These are phyloP conservation scores for Cryptosporidium parvum DNA, from an alignment of 169 alveolate species.

Conservation along the genomic window DNA sequence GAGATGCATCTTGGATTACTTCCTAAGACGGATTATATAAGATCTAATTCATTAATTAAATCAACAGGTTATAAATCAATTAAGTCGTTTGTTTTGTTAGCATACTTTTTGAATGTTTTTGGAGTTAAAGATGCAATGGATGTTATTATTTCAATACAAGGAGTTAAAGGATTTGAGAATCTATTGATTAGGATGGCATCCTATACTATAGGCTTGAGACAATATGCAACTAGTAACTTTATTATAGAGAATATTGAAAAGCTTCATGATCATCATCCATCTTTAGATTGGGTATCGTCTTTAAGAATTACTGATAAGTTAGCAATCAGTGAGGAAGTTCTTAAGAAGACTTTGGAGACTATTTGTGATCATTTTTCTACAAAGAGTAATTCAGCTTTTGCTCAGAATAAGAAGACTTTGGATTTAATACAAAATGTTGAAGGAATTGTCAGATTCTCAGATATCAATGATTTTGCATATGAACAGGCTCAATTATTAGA, in stretches of 20 bases:
- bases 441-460: conserved; percentile 19
- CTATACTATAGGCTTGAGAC: conserved; percentile 43
- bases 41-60: conserved; percentile 20
- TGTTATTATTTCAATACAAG: conserved; percentile 7
- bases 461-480: conserved; percentile 30
- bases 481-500: conserved; percentile 12
- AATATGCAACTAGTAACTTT: conserved; percentile 39
- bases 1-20: conserved; percentile 25
- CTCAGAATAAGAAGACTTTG: conserved; percentile 40
- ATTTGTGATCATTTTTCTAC: conserved; percentile 39
- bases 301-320: conserved; percentile 30
- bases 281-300: conserved; percentile 38
- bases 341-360: conserved; percentile 6
- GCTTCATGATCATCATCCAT: not conserved
- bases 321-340: conserved; percentile 17
- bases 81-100: conserved; percentile 4
- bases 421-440: conserved; percentile 40
- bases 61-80: conserved; percentile 42
- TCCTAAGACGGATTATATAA: conserved; percentile 42
- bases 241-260: not conserved
- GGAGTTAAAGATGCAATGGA: conserved; percentile 34
- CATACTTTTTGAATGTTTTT: conserved; percentile 17
- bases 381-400: conserved; percentile 1
- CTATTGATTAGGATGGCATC: conserved; percentile 39
- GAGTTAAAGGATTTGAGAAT: conserved; percentile 40